phyloP scores from a whole-genome alignment of 305 asterid genomes.

The Solanum hybrid region DNA sequence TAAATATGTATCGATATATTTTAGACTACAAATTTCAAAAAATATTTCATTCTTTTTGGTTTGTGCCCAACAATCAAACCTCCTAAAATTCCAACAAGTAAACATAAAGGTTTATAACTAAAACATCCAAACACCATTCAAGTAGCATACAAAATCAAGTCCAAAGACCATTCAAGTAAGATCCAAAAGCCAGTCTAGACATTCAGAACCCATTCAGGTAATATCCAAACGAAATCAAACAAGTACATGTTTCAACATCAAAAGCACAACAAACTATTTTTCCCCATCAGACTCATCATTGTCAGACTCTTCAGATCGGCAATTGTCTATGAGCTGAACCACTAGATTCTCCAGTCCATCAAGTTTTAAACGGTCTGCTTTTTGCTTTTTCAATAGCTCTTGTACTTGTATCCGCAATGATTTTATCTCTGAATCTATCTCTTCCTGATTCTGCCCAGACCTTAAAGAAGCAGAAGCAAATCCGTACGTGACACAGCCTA shows the following conservation, averaged over 20 bases:
- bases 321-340: not conserved
- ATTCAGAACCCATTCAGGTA: not conserved
- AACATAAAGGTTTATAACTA: not conserved
- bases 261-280: not conserved
- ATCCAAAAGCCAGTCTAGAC: not conserved
- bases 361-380: not conserved
- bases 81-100: not conserved
- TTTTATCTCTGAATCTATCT: not conserved
- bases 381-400: not conserved
- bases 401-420: not conserved
- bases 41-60: no score
- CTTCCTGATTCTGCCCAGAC: not conserved
- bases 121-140: no score
- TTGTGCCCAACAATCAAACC: not conserved
- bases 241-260: not conserved
- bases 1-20: not conserved
- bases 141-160: not conserved
- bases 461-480: not conserved
- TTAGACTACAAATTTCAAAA: not conserved
- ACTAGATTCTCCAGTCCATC: not conserved
- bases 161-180: not conserved
- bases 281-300: not conserved
- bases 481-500: not conserved
- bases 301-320: not conserved
- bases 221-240: no score